Evolutionary conservation across 306 rosid species (phyloP), one percentile per base, ranked within the genome.

Genomic region (Cucumis hystrix): DNA sequence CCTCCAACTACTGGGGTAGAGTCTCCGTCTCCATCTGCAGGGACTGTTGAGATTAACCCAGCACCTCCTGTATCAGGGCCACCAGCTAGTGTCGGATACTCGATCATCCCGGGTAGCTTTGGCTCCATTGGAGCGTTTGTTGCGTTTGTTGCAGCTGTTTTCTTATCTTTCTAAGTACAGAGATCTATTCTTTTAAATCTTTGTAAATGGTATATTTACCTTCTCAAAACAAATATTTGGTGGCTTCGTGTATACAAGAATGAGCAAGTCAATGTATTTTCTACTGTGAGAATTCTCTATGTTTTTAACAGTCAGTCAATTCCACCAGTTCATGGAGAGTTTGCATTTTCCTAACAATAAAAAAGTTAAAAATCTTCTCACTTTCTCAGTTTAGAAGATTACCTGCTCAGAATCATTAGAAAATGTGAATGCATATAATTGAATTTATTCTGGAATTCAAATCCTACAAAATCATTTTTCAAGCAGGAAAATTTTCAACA

Each of bases 71-170:
- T 63, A 63, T 63, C 45, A 15, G 23, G 60, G 66, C 88, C 90
- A 64, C 87, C 88, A 43, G 85, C 89, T 4, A 92, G 69, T 79
- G 82, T 76, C 9, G 96, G 95, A 79, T 85, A 90, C 58, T 85
- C 91, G 40, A 14, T 71, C 80, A 79, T 82, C 71, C 45, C 88
- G n/a, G 79, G 82, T 80, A 80, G 83, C 60, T 77, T 86, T 43
- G 87, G 87, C 57, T 83, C 79, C 83, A 23, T 86, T 66, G 98
- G 93, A 83, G 97, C 91, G n/a, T 78, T 89, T 87, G 80, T 83
- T 76, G 97, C 91, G n/a, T 78, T 89, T 87, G 80, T 83, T 76
- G 93, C 89, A 41, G 79, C 86, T 77, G 75, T 87, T 70, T 17
- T 82, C 68, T 83, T 92, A 39, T 80, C 80, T 39, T 72, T 87